Conservation (phyloP, 2,329 filamentous ascomycete genomes). For the Scedosporium boydii region DNA sequence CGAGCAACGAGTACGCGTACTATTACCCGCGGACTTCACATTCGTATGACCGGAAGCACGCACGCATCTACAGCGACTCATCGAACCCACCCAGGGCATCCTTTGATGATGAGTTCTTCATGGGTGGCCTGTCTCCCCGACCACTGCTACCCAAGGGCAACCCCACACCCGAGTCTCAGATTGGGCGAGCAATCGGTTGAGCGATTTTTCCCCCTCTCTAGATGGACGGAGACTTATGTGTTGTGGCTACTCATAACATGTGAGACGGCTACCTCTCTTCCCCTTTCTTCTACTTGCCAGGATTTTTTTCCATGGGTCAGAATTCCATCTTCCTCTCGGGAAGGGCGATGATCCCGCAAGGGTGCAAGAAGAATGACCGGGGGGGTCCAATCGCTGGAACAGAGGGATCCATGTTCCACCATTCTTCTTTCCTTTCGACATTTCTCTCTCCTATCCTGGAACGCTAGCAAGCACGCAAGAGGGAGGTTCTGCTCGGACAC, state of each 20-base stretch:
- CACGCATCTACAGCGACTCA: conserved; percentile 33
- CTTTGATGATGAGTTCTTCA: conserved; percentile 34
- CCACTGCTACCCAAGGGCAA: conserved; percentile 23
- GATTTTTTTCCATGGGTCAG: neutral
- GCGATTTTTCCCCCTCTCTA: conserved; percentile 4
- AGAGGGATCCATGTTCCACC: neutral
- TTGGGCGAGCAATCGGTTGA: conserved; percentile 48
- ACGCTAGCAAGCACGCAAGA: neutral
- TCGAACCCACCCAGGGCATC: conserved; percentile 33
- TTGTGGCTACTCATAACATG: no score
- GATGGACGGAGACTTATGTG: neutral
- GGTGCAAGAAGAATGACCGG: neutral
- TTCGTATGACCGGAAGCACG: conserved; percentile 17
- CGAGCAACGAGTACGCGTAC: conserved; percentile 21
- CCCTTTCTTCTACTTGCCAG: neutral
- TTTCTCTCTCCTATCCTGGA: neutral
- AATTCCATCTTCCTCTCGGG: neutral
- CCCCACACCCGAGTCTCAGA: conserved; percentile 29
- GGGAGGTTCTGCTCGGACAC: neutral
- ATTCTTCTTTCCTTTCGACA: neutral
- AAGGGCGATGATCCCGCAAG: neutral
- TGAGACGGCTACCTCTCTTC: no score
- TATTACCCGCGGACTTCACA: conserved; percentile 10
- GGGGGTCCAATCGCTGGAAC: neutral
- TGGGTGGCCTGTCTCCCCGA: conserved; percentile 38